Evolutionary conservation across 495 filamentous ascomycete species (phyloP), one percentile per base, ranked within the genome.

Genomic region (Parachaetomium inaequale): DNA sequence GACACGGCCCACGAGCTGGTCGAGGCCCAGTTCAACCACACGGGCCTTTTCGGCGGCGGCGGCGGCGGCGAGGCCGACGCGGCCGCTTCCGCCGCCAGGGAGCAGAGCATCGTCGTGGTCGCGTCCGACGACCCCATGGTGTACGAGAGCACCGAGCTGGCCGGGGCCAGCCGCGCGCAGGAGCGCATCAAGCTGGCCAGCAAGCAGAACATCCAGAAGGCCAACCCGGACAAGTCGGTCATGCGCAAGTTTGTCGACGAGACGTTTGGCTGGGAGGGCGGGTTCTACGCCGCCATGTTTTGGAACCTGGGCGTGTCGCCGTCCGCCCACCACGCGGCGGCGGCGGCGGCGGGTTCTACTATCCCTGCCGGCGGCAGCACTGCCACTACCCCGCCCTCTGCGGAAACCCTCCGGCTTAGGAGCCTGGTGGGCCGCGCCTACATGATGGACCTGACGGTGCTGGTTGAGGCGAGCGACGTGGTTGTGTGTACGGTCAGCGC

Each of bases 61-160:
- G 70, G 68, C 32, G 68, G 59, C 19, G 72, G 75, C 45, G 17
- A 58, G 4, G 63, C 19, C 17, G 42, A 15, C 19, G 42, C 42
- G 32, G 32, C 32, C 32, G 32, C 32, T 34, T n/a, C n/a, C 36
- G 36, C 70, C 3, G 70, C 73, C 61, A 71, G 77, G 61, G 53
- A 73, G 50, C 73, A 78, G 38, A 74, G 75, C 31, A 71, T 80
- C 55, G 62, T 87, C 11, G 70, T 89, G 29, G 64, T 91, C 32
- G 87, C 88, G 2, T 89, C 87, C 0, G 89, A 93, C 66, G 88
- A 92, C 68, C 86, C 87, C 0, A 82, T 82, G 40, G 80, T 90
- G 15, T 88, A 89, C 66, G 73, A 75, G 21, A 71, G 80, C 8
- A 72, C 75, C 3, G 87, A 90, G 62, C 75, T 90, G 31, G 69